Base-by-base conservation (phyloP, 2,329 filamentous ascomycete species). In the Colletotrichum endophyticum region DNA sequence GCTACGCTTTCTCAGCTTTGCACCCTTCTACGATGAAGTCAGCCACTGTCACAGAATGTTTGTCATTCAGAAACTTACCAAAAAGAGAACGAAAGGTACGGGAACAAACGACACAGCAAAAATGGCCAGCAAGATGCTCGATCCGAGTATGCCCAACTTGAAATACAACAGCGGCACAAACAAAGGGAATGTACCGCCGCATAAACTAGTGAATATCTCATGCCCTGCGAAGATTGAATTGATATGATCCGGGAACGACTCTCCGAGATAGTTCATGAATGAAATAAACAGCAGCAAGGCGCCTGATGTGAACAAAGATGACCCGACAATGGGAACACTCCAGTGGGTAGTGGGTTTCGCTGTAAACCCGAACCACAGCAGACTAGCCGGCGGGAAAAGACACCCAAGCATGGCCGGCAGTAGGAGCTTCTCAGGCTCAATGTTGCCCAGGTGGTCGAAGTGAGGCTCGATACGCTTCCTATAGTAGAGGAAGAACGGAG, bases 401-500 rank as follows among this genome's bases (percentile, higher is more conserved):
- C 70, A 70, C 1, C 64, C 74, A 6, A 74, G 5, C 74, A 76
- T 74, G 8, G 74, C 66, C 2, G 59, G 59, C 13, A 74, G 30
- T 3, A 76, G 25, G 3, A 70, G 70, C 49, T 61, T 74, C 2
- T 76, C 74, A 11, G 74, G 74, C 22, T 44, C 34, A 15, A 76
- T 70, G 8, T 66, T 70, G 6, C 71, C 74, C 8, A 59, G 4
- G n/a, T 53, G 57, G 15, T 70, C 44, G 19, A 73, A 76, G 6
- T 53, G 49, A 15, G 74, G 74, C 36, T 76, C 74, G 11, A 76
- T 53, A 2, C 59, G 57, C 7, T 59, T 59, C 28, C 74, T 61
- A 19, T 76, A 76, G 13, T 76, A 76, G 6, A 76, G 28, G 4
- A 76, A 74, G n/a, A 74, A 76, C 2, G 71, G 74, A 9, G 71